phyloP scores from a whole-genome alignment of 2,329 filamentous ascomycete genomes.

The Fusarium penzigii region DNA sequence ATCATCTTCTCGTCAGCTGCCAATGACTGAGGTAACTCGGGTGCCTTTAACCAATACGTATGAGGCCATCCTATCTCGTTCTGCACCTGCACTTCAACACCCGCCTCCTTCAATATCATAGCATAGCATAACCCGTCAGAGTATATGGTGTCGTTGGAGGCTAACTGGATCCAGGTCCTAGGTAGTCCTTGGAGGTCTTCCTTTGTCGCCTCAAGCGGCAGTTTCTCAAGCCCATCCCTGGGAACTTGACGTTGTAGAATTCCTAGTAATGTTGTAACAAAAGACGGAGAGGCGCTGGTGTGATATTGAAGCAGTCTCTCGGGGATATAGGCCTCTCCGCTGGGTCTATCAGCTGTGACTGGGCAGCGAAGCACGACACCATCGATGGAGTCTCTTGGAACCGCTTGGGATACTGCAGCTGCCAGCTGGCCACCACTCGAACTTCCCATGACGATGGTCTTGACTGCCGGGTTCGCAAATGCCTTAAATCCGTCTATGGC shows the following conservation, averaged over 20 bases:
- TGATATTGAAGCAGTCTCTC: conserved; percentile 37
- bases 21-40: conserved; percentile 41
- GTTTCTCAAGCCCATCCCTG: conserved; percentile 40
- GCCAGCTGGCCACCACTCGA: conserved; percentile 52
- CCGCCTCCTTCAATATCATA: conserved; percentile 40
- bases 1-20: conserved; percentile 45
- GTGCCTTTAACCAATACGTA: conserved; percentile 53
- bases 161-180: conserved; percentile 50
- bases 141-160: conserved; percentile 52
- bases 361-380: conserved; percentile 50
- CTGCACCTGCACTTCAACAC: conserved; percentile 42
- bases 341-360: conserved; percentile 47
- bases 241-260: conserved; percentile 36
- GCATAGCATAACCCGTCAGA: conserved; percentile 54
- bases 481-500: conserved; percentile 39
- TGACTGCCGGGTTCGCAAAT: conserved; percentile 11
- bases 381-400: conserved; percentile 28
- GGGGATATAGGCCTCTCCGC: conserved; percentile 39
- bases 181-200: conserved; percentile 37
- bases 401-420: conserved; percentile 42
- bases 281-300: conserved; percentile 40
- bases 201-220: conserved; percentile 42
- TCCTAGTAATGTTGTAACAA: conserved; percentile 38
- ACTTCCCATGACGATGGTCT: conserved; percentile 43
- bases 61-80: conserved; percentile 50